Base-by-base conservation (phyloP, 2,329 filamentous ascomycete genomes). In the Fusarium papillatum region DNA sequence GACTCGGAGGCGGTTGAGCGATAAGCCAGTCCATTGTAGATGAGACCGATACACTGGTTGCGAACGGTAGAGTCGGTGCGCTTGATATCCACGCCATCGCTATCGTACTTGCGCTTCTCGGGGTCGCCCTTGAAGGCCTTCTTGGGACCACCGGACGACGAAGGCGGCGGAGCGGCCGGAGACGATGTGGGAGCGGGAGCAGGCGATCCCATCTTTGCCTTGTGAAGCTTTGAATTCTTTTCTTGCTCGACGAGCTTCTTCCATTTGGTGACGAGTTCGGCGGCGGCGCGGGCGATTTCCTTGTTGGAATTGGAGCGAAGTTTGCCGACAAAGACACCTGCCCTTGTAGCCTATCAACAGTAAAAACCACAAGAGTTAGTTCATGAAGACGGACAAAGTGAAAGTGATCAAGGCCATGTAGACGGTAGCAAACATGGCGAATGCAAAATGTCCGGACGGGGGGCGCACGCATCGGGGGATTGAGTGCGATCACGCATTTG, bases 281-380 rank as follows among this genome's bases (percentile, higher is more conserved):
- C 89, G 5, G 97, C 95, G 53, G 95, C 88, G 64, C 91, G 90
- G 59, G 93, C 92, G 78, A 98, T 93, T 53, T 96, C 92, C 83
- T 95, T 95, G 87, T 97, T 94, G 69, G 92, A 84, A 83, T 97
- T 95, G 72, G 94, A 85, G 66, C 92, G 89, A 63, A 93, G 91
- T 83, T 95, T 96, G 83, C 96, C 96, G 74, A 98, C 94, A 63
- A 94, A 92, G 76, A 98, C 93, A 79, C 97, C 97, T 64, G 98
- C 96, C 79, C 94, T 94, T n/a, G 96, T 98, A 50, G 94, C 89
- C 92, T 93, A 72, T 66, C 41, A 19, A 64, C 48, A 48, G 57
- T 43, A 53, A 39, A 71, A 71, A 63, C 66, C 71, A 55, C 48
- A 34, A 29, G 31, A 34, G 53, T 78, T 69, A 79, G 75, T 59